Evolutionary conservation across 768 basidiomycete genomes (phyloP), one percentile per base, ranked within the genome.

Genomic region (Xerocomus potaroensis): DNA sequence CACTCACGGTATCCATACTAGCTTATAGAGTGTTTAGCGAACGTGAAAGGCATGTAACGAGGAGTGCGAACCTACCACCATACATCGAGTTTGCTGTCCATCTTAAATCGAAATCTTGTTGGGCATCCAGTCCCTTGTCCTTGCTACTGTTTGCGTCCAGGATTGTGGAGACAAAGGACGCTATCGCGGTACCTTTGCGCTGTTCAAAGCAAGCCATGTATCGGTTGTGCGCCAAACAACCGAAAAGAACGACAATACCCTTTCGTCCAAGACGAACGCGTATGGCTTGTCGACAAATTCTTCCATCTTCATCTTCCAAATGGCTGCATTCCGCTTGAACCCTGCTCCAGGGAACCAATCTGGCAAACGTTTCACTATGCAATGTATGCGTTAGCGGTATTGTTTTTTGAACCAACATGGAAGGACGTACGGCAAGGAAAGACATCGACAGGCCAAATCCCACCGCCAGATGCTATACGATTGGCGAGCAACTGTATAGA

Each of bases 11-110:
- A 55, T 87, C 84, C 30, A 77, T 70, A 54, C 82, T 82, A 14
- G 76, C 79, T 48, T 34, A 14, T 8, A 11, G 27, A 15, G 15
- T 26, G 34, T 41, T 44, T 29, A 42, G 26, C 11, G 23, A 45
- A 8, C 5, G 12, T 19, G 19, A 29, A 11, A 10, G 3, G 22
- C 0, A 26, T 0, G 11, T 7, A 12, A 12, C n/a, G 12, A 23
- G 15, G 12, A 47, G 31, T n/a, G 3, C 48, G 30, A 32, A 58
- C 68, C 54, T 60, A 63, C 69, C 69, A 6, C 74, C 69, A 59
- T 84, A 88, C 83, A 89, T 87, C 24, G 85, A 87, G 61, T 88
- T 87, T n/a, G 87, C 87, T 1, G 83, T 80, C 84, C 85, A 86
- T 48, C 84, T 82, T 37, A 88, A 69, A 54, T 89, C 86, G 50